Evolutionary conservation across 805 yeast species (phyloP).

Genomic region (Nakazawaea wyomingensis): DNA sequence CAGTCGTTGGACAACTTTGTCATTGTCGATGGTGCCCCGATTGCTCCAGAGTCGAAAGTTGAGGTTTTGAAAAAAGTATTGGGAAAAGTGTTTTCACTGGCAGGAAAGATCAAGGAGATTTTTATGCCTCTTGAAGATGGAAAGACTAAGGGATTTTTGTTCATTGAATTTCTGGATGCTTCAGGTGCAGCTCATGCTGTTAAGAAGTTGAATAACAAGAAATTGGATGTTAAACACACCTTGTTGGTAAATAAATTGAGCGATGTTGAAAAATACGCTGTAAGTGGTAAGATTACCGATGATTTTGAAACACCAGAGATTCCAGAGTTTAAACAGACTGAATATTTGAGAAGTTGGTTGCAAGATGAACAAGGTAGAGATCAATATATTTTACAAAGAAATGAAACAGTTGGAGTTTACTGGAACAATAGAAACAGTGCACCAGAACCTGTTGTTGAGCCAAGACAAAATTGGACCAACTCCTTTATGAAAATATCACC

Average conservation of each 20-base stretch:
- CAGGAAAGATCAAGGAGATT: slow-evolving; percentile 76
- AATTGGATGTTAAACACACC: slow-evolving; percentile 90
- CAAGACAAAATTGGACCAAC: slow-evolving; percentile 82
- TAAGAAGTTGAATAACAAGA: slow-evolving; percentile 77
- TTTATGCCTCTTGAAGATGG: slow-evolving; percentile 78
- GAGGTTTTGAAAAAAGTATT: slow-evolving; percentile 82
- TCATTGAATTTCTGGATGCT: slow-evolving; percentile 71
- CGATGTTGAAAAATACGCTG: slow-evolving; percentile 77
- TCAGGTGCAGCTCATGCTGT: slow-evolving; percentile 74
- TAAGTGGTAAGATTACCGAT: slow-evolving; percentile 53
- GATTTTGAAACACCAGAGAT: slow-evolving; percentile 68
- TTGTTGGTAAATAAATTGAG: slow-evolving; percentile 75
- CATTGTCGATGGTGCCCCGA: slow-evolving; percentile 92
- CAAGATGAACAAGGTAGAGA: slow-evolving; percentile 86
- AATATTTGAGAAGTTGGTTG: slow-evolving; percentile 86
- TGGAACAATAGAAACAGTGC: slow-evolving; percentile 74
- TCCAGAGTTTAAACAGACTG: slow-evolving; percentile 69
- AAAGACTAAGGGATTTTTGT: slow-evolving; percentile 79
- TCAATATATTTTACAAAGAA: slow-evolving; percentile 76
- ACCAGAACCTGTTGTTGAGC: slow-evolving; percentile 74
- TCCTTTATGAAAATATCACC: slow-evolving; percentile 89
- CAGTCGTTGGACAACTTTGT: slow-evolving; percentile 69
- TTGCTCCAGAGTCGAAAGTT: slow-evolving; percentile 86
- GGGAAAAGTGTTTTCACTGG: slow-evolving; percentile 69
- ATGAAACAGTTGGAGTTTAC: slow-evolving; percentile 75